Evolutionary conservation across 176 grass and related monocot genomes (phyloP).

Genomic region (Eleusine indica): DNA sequence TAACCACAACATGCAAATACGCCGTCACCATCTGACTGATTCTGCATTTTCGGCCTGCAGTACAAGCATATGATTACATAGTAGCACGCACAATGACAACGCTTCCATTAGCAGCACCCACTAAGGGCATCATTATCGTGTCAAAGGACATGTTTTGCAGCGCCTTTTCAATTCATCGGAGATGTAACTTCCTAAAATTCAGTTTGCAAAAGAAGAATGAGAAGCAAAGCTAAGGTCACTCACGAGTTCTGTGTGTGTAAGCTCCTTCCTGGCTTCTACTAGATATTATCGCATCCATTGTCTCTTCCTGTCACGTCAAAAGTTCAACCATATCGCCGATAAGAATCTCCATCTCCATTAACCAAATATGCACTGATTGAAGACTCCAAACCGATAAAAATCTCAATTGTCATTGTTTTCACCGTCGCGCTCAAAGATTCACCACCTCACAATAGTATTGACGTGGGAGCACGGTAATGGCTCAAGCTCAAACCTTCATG

Average conservation of each 20-base stretch:
- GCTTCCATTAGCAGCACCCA: not conserved
- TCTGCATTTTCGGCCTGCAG: not conserved
- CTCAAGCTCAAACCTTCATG: too few species aligned
- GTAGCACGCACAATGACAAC: slow-evolving; percentile 3
- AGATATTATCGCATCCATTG: not conserved
- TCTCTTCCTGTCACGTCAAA: not conserved
- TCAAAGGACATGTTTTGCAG: not conserved
- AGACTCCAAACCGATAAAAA: not conserved
- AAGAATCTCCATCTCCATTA: not conserved
- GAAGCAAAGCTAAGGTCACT: not conserved
- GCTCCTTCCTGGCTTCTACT: not conserved
- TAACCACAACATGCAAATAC: slow-evolving; percentile 22
- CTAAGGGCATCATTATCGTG: not conserved
- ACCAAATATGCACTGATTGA: not conserved
- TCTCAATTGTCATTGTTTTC: not conserved
- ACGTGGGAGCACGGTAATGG: not conserved
- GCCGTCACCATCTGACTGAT: slow-evolving; percentile 31
- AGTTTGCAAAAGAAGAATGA: not conserved
- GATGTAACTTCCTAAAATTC: not conserved
- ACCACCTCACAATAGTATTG: not conserved
- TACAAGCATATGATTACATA: slow-evolving; percentile 24
- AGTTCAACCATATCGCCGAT: not conserved
- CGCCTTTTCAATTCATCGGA: not conserved
- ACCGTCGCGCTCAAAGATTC: not conserved
- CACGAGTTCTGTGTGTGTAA: not conserved